Conservation (phyloP, 164 flowering plant genomes). For the Stephania japonica region DNA sequence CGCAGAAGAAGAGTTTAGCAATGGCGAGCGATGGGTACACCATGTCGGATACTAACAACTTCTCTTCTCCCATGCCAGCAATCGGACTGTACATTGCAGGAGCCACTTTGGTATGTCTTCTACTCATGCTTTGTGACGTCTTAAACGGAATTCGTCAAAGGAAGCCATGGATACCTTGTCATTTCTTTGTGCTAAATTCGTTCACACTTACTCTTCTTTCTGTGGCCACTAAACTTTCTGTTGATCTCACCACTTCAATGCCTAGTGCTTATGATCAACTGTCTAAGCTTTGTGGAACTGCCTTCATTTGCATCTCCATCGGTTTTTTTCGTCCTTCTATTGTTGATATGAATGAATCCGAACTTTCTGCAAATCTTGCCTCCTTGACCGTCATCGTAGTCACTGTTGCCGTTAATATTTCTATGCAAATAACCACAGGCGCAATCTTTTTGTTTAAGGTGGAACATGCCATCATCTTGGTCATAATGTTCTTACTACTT, state of each 20-base stretch:
- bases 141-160: neutral
- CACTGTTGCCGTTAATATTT: neutral
- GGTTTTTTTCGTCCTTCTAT: neutral
- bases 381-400: conserved; percentile 1
- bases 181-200: conserved; percentile 1
- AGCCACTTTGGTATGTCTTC: neutral
- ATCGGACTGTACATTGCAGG: neutral
- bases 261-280: conserved; percentile 5
- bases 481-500: neutral
- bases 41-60: neutral
- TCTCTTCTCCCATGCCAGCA: neutral
- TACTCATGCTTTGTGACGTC: neutral
- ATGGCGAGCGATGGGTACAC: too few species aligned
- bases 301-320: neutral
- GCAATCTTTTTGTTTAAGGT: neutral
- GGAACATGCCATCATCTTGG: neutral
- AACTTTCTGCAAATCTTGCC: neutral
- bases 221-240: conserved; percentile 5
- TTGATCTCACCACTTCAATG: conserved; percentile 14
- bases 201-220: conserved; percentile 4
- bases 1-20: neutral
- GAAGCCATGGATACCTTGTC: conserved; percentile 13
- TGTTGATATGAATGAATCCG: neutral
- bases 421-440: neutral
- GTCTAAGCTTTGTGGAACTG: conserved; percentile 11